Conservation (phyloP, 306 rosid genomes). For the Chamaecrista fasciculata region DNA sequence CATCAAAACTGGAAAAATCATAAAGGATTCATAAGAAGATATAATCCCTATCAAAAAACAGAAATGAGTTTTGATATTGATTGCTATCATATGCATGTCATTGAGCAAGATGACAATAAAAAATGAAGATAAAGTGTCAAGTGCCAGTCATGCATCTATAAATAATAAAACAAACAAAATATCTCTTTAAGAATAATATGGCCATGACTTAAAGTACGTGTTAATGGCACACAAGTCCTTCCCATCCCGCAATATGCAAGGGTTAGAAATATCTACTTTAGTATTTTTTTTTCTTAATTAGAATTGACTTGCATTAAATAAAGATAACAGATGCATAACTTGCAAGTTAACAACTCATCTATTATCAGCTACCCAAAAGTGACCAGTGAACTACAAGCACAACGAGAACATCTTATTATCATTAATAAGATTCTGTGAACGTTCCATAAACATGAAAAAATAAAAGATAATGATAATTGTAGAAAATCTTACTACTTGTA, state of each 20-base stretch:
- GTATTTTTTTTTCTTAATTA: background rate
- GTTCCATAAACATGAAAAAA: background rate
- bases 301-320: background rate
- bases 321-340: background rate
- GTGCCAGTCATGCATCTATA: constrained; percentile 18
- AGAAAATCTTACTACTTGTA: constrained; percentile 5
- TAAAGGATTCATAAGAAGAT: constrained; percentile 2
- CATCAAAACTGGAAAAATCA: constrained; percentile 68
- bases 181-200: background rate
- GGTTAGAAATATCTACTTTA: constrained; percentile 1
- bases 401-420: background rate
- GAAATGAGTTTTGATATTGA: constrained; percentile 6
- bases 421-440: background rate
- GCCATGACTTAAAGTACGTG: constrained; percentile 9
- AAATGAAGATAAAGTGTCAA: background rate
- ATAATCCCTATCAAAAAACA: constrained; percentile 9
- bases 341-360: constrained; percentile 21
- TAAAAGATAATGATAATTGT: background rate
- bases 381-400: background rate
- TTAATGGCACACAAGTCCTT: background rate
- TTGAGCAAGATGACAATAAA: constrained; percentile 16
- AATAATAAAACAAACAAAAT: background rate
- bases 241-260: background rate
- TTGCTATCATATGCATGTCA: background rate
- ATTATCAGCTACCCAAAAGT: constrained; percentile 1